Base-by-base conservation (phyloP, 148 eudicot genomes). In the Linanthus parryae region DNA sequence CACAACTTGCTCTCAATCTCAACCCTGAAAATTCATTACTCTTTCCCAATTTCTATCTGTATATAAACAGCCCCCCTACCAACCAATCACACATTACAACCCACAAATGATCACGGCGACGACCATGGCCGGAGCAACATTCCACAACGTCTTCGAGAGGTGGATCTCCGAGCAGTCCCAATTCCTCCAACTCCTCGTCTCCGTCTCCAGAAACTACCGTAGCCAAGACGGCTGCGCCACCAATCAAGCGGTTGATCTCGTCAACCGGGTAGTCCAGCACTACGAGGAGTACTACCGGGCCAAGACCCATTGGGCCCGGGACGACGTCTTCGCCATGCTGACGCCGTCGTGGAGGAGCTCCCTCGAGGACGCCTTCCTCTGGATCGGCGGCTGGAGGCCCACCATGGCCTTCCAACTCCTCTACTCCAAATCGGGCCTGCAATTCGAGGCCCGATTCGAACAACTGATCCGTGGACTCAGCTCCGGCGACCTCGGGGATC, bases 311-410 rank as follows among this genome's bases (percentile, higher is more conserved):
- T 68, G 67, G 33, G 74, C 63, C 4, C 41, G 33, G 11, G 53
- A 15, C 3, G 68, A 82, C 25, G 73, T 73, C 0, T 22, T 81
- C n/a, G n/a, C 52, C 7, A 70, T 80, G 65, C 44, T 85, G 25
- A 56, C 70, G 0, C 90, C 97, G 0, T 21, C 76, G 1, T 89
- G 97, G 95, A 50, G 67, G 33, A 75, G 77, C 30, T 43, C 52
- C 1, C 71, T 89, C 2, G 95, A 89, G 59, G 67, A 78, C 5
- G 78, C 95, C 0, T 79, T 80, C 54, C 66, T 80, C 0, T 89
- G 95, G 97, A 63, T 83, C 20, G 88, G 85, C 1, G 97, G 95
- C 23, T 90, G 97, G 83, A 41, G 97, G 1, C 88, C 95, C 2
- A 73, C 59, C 42, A 57, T 67, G 63, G 76, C 71, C 0, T 66